These are phyloP conservation scores for Fragilariopsis cylindrus DNA, from an alignment of 108 stramenopile genomes.

Conservation along the genomic window DNA sequence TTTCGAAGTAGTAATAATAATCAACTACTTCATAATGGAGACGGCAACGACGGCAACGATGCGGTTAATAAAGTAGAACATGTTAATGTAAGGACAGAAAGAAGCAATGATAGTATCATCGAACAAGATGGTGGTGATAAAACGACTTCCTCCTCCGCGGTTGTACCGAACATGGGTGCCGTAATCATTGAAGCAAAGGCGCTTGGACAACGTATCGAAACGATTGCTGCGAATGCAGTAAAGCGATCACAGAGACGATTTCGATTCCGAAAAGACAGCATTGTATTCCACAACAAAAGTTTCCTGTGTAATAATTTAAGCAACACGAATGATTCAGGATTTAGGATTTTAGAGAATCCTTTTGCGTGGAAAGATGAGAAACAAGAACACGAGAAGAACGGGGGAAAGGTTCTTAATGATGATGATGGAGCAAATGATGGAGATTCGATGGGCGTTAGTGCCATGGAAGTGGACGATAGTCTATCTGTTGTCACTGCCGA, in stretches of 20 bases:
- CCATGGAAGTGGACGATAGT: slow-evolving; percentile 20
- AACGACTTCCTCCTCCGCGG: neutral
- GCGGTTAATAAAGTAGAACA: neutral
- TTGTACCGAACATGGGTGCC: slow-evolving; percentile 58
- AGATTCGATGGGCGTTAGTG: slow-evolving; percentile 6
- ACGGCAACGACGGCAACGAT: slow-evolving; percentile 14
- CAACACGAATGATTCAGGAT: neutral
- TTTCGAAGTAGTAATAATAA: neutral
- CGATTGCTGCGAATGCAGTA: slow-evolving; percentile 54
- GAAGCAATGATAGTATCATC: neutral
- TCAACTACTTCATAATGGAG: neutral
- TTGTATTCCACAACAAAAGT: slow-evolving; percentile 17
- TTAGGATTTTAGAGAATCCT: slow-evolving; percentile 23
- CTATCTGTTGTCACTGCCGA: slow-evolving; percentile 11
- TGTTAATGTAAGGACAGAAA: neutral
- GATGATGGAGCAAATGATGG: slow-evolving; percentile 23
- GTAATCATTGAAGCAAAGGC: slow-evolving; percentile 61
- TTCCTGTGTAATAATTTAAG: neutral
- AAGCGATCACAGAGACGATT: slow-evolving; percentile 46
- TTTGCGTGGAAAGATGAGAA: slow-evolving; percentile 36
- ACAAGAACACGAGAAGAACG: neutral
- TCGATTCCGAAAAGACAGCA: slow-evolving; percentile 56
- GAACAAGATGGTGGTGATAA: neutral
- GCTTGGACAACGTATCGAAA: slow-evolving; percentile 53
- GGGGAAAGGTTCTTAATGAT: neutral